phyloP scores from a whole-genome alignment of 208 protist species.

The Herpetomonas muscarum region DNA sequence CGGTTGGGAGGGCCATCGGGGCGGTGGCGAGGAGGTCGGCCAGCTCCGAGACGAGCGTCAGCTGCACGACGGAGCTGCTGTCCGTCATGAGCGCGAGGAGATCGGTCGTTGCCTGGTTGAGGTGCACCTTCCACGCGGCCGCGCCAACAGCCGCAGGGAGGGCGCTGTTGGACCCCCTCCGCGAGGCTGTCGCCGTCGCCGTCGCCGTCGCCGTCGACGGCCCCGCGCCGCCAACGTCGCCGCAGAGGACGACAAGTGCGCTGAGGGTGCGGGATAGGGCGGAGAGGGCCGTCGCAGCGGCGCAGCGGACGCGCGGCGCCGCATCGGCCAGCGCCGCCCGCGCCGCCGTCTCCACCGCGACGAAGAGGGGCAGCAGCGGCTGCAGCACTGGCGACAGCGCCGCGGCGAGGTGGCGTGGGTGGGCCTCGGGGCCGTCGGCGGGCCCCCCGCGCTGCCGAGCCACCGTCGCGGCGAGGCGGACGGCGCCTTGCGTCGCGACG shows the following conservation, averaged over 20 bases:
- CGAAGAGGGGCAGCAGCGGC: slow-evolving; percentile 21
- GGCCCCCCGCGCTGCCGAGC: background rate
- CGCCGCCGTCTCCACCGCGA: slow-evolving; percentile 30
- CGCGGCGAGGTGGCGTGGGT: background rate
- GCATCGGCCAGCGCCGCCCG: slow-evolving; percentile 31
- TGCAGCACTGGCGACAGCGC: slow-evolving; percentile 10
- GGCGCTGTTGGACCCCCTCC: background rate
- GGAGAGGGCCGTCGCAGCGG: slow-evolving; percentile 43
- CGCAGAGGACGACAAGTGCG: slow-evolving; percentile 28
- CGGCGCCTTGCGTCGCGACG: slow-evolving; percentile 24
- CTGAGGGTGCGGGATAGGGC: slow-evolving; percentile 48
- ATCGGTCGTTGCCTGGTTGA: slow-evolving; percentile 36
- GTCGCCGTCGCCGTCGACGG: slow-evolving; percentile 10
- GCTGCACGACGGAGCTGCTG: slow-evolving; percentile 53
- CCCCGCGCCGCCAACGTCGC: background rate
- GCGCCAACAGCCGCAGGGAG: slow-evolving; percentile 3
- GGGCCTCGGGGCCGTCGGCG: background rate
- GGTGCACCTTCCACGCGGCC: slow-evolving; percentile 27
- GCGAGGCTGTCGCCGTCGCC: slow-evolving; percentile 1
- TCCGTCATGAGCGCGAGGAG: slow-evolving; percentile 55
- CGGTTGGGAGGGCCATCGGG: slow-evolving; percentile 2
- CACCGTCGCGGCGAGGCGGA: slow-evolving; percentile 17
- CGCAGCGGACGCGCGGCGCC: slow-evolving; percentile 48
- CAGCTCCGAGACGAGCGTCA: slow-evolving; percentile 63
- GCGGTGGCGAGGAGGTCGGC: slow-evolving; percentile 32